These are phyloP conservation scores for Cochlearia excelsa DNA, from an alignment of 345 rosid species.

Conservation along the genomic window DNA sequence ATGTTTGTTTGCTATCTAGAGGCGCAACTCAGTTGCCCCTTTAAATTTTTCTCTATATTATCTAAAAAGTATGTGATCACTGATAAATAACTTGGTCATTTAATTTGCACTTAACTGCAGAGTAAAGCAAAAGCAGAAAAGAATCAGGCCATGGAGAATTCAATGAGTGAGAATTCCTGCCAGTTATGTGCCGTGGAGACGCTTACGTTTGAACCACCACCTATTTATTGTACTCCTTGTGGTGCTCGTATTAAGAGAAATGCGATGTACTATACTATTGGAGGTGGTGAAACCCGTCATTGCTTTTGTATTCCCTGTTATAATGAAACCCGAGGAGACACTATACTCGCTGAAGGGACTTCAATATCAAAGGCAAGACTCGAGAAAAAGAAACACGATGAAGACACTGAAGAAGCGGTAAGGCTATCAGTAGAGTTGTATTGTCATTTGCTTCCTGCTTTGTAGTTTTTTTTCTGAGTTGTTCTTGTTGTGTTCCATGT, in stretches of 20 bases:
- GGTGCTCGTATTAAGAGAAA: conserved; percentile 98
- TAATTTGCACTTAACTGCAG: conserved; percentile 50
- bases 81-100: conserved; percentile 21
- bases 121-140: conserved; percentile 95
- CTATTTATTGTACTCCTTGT: conserved; percentile 89
- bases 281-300: conserved; percentile 85
- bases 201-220: conserved; percentile 98
- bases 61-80: conserved; percentile 1
- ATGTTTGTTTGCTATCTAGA: conserved; percentile 16
- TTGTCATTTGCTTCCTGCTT: conserved; percentile 28
- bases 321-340: conserved; percentile 92
- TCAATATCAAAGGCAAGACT: conserved; percentile 64
- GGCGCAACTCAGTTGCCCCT: conserved; percentile 11
- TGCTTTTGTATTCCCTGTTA: conserved; percentile 94
- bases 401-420: conserved; percentile 99
- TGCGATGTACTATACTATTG: conserved; percentile 91
- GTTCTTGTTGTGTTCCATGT: conserved; percentile 53
- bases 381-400: conserved; percentile 97
- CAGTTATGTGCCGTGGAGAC: conserved; percentile 98
- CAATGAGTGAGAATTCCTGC: conserved; percentile 98
- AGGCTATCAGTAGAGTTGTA: conserved; percentile 17
- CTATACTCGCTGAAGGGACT: conserved; percentile 67
- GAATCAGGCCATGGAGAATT: conserved; percentile 93
- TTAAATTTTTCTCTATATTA: conserved; percentile 4
- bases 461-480: conserved; percentile 39